Percentiles rank a stretch among this genome's conserved stretches.
Evolutionary conservation across 257 asterid species (phyloP).

Genomic region (Ligustrum vulgare): DNA sequence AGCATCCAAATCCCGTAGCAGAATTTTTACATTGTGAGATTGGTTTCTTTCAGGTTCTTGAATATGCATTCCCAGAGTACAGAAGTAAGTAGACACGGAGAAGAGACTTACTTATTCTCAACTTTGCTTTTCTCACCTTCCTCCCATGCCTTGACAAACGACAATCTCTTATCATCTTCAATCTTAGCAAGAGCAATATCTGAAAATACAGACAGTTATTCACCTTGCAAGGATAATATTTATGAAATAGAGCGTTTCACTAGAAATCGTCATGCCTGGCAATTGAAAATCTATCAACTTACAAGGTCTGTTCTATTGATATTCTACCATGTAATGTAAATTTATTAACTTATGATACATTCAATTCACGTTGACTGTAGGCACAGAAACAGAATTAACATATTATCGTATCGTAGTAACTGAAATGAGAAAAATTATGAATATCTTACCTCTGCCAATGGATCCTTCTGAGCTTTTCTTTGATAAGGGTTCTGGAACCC

Average conservation of each 20-base stretch:
- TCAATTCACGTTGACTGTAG: background rate
- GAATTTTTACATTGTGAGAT: background rate
- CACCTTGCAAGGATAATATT: background rate
- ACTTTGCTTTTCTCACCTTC: conserved; percentile 71
- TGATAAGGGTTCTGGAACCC: background rate
- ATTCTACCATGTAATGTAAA: background rate
- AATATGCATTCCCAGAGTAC: background rate
- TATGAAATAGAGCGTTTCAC: background rate
- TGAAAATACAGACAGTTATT: conserved; percentile 28
- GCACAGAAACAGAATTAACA: background rate
- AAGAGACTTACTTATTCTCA: conserved; percentile 65
- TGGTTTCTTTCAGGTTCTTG: background rate
- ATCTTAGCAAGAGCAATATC: conserved; percentile 79
- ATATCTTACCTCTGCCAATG: background rate
- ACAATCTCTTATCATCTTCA: conserved; percentile 56
- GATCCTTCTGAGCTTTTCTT: background rate
- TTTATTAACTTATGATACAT: background rate
- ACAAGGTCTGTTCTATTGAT: background rate
- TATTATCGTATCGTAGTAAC: background rate
- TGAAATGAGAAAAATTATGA: background rate
- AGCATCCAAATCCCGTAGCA: background rate
- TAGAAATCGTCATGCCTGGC: background rate
- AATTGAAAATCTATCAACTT: background rate
- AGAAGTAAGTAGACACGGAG: background rate
- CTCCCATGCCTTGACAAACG: conserved; percentile 85